Base-by-base conservation (phyloP, 768 basidiomycete genomes). In the Trametes gibbosa region DNA sequence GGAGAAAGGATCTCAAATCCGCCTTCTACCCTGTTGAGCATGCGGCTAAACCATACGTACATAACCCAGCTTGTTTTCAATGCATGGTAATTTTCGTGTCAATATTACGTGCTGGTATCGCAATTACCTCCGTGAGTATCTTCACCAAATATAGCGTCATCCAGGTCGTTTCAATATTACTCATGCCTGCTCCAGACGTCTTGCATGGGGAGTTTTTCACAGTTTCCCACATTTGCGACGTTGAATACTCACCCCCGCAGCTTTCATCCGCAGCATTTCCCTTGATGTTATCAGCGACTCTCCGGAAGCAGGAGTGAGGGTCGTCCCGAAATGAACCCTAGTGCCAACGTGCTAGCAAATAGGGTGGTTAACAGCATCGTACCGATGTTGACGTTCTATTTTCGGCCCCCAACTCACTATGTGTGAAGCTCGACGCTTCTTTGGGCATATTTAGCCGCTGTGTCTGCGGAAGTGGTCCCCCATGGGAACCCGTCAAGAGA, bases 1-100 rank as follows among this genome's bases (percentile, higher is more conserved):
- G 35, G 81, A 86, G 59, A 72, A 74, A 24, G 84, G 79, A 6
- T 73, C 76, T 2, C 69, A 65, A n/a, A 76, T 91, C 39, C 71
- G 78, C 7, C 71, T 84, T 14, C 65, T 80, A 39, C 82, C 87
- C 17, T 80, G 76, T 58, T 80, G 59, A 73, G 13, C 21, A 35
- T 23, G 32, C 50, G 19, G 17, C 19, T 29, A 52, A 32, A 47
- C 16, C 19, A 21, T 50, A 39, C 45, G 45, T 53, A 21, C 34
- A 19, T 25, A 43, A 19, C 10, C 21, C 25, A 17, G 24, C 24
- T 19, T 19, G 19, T 5, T 21, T 50, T 19, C 49, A 56, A 61
- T 52, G 16, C 53, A 54, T 35, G 54, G n/a, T 10, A 32, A 10
- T 24, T 56, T 35, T 50, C 19, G 19, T 29, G n/a, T 19, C 9